A percentile compares a stretch with the other conserved stretches of the same genome.
Evolutionary conservation across 2,329 filamentous ascomycete genomes (phyloP).

Genomic region (Biscogniauxia marginata): DNA sequence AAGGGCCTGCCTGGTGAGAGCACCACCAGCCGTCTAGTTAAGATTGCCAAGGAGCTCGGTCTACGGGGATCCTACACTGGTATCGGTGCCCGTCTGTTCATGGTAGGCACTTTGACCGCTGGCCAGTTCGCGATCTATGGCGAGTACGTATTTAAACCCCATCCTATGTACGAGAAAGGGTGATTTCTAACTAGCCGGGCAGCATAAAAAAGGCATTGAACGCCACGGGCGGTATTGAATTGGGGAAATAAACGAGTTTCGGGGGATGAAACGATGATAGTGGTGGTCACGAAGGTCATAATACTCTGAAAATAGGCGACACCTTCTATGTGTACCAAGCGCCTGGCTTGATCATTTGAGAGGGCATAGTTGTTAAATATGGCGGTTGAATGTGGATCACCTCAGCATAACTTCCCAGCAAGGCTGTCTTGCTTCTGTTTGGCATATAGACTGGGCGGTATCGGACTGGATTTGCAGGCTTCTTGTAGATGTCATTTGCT

Average conservation of each 20-base stretch:
- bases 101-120: constrained; percentile 67
- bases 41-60: constrained; percentile 74
- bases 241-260: constrained; percentile 35
- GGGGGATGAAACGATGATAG: neutral
- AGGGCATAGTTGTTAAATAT: constrained; percentile 15
- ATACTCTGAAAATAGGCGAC: constrained; percentile 21
- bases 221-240: constrained; percentile 62
- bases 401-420: constrained; percentile 20
- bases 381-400: constrained; percentile 19
- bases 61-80: constrained; percentile 66
- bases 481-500: constrained; percentile 24
- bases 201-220: constrained; percentile 45
- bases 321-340: constrained; percentile 14
- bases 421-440: constrained; percentile 27
- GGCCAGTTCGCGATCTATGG: constrained; percentile 76
- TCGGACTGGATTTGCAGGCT: constrained; percentile 29
- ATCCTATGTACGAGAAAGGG: too few species aligned
- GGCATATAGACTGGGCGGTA: constrained; percentile 32
- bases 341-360: constrained; percentile 2
- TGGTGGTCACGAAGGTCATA: constrained; percentile 15
- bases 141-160: constrained; percentile 43
- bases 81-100: constrained; percentile 73
- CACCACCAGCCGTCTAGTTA: constrained; percentile 67
- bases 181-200: too few species aligned
- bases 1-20: constrained; percentile 71